Percentiles rank a stretch among this genome's conserved stretches.
Conservation (phyloP, 78 protist species). For the Dictyostelium citrinum region DNA sequence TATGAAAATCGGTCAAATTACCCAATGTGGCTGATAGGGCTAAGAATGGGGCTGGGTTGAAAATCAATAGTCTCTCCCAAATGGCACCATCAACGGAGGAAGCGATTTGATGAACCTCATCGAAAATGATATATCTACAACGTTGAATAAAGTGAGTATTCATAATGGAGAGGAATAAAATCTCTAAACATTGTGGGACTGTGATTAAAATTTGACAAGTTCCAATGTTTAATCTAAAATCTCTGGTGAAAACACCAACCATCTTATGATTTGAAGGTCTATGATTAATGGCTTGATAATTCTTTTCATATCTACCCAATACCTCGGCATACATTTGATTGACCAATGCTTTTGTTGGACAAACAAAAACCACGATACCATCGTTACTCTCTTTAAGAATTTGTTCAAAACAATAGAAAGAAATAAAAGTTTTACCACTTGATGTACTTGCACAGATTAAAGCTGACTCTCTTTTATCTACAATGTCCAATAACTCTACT, state of each 20-base stretch:
- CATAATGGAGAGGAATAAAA: constrained; percentile 20
- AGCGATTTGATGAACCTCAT: constrained; percentile 92
- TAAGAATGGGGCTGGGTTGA: constrained; percentile 84
- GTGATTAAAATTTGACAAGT: constrained; percentile 80
- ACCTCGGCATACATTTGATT: constrained; percentile 86
- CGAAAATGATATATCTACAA: constrained; percentile 88
- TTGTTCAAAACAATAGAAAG: constrained; percentile 87
- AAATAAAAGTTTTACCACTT: constrained; percentile 94
- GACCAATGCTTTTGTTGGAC: constrained; percentile 93
- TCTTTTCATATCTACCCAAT: constrained; percentile 21
- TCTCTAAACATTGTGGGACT: constrained; percentile 79
- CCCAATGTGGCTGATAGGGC: constrained; percentile 96
- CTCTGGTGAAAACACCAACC: constrained; percentile 70
- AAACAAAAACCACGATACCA: constrained; percentile 87
- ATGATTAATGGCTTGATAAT: not conserved
- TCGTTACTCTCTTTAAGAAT: constrained; percentile 20
- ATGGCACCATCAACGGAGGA: constrained; percentile 52
- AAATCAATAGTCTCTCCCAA: constrained; percentile 87
- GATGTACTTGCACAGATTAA: constrained; percentile 92
- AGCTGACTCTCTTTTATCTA: constrained; percentile 78
- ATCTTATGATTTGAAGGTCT: constrained; percentile 4
- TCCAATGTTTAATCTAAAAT: constrained; percentile 16
- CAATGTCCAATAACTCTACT: constrained; percentile 83
- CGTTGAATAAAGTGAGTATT: constrained; percentile 54
- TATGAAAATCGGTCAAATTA: constrained; percentile 69